phyloP scores from a whole-genome alignment of 345 rosid species.

The Kandelia obovata region DNA sequence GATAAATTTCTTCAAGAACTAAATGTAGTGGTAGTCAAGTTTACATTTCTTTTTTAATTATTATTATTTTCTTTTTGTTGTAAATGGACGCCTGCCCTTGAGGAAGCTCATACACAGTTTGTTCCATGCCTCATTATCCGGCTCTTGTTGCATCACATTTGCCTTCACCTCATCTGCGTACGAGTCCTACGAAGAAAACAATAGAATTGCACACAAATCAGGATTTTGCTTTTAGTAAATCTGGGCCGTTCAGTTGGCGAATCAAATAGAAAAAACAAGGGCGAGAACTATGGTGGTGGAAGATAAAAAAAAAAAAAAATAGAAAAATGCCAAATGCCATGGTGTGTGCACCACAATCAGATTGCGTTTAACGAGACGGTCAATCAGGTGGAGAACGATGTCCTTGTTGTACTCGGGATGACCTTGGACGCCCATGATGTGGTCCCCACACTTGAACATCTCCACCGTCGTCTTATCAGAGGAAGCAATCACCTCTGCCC shows the following conservation, averaged over 20 bases:
- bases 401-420: slow-evolving; percentile 67
- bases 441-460: slow-evolving; percentile 57
- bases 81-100: slow-evolving; percentile 33
- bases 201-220: background rate
- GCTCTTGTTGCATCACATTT: slow-evolving; percentile 36
- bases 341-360: slow-evolving; percentile 29
- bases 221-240: background rate
- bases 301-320: too few species aligned
- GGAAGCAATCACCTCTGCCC: slow-evolving; percentile 50
- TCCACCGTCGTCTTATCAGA: slow-evolving; percentile 54
- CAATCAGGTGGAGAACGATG: slow-evolving; percentile 51
- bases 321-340: background rate
- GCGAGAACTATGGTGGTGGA: too few species aligned
- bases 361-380: slow-evolving; percentile 37
- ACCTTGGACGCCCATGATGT: slow-evolving; percentile 77
- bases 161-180: slow-evolving; percentile 43
- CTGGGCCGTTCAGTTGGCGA: background rate
- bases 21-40: background rate
- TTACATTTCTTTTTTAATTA: background rate
- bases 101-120: slow-evolving; percentile 50
- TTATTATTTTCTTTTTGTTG: background rate
- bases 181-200: slow-evolving; percentile 30
- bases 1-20: too few species aligned
- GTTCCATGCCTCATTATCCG: slow-evolving; percentile 56
- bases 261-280: background rate